Conservation (phyloP, 176 grass and related monocot species). For the Ampelocalamus luodianensis region DNA sequence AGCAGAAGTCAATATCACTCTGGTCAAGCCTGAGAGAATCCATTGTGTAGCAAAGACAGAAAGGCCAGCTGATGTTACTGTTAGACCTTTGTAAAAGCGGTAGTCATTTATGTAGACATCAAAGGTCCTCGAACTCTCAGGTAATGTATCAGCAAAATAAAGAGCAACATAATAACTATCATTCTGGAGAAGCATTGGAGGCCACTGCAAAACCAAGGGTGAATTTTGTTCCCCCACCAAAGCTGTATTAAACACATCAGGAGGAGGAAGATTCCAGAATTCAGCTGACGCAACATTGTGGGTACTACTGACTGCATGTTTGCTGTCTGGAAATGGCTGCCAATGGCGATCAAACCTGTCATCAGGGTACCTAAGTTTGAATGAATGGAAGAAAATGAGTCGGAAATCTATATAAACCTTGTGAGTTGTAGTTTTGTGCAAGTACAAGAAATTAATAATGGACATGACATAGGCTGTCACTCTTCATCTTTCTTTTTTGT, state of each 20-base stretch:
- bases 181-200: constrained; percentile 68
- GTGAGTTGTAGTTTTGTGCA: neutral
- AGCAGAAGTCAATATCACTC: constrained; percentile 56
- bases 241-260: constrained; percentile 74
- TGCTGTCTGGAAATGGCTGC: constrained; percentile 73
- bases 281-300: constrained; percentile 72
- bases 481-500: neutral
- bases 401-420: constrained; percentile 1
- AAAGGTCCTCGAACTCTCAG: constrained; percentile 65
- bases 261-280: constrained; percentile 93
- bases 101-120: constrained; percentile 85
- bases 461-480: neutral
- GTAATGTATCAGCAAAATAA: constrained; percentile 91
- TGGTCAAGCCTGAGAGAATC: constrained; percentile 80
- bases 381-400: constrained; percentile 26
- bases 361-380: constrained; percentile 78
- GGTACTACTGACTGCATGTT: constrained; percentile 70
- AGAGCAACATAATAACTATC: constrained; percentile 90
- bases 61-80: constrained; percentile 73
- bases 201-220: constrained; percentile 76
- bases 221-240: constrained; percentile 63
- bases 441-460: constrained; percentile 7
- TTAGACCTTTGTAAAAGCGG: constrained; percentile 51
- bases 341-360: constrained; percentile 85
- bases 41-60: constrained; percentile 87